These are phyloP conservation scores for Penicillium verrucosum DNA, from an alignment of 2,329 filamentous ascomycete species.

Conservation along the genomic window DNA sequence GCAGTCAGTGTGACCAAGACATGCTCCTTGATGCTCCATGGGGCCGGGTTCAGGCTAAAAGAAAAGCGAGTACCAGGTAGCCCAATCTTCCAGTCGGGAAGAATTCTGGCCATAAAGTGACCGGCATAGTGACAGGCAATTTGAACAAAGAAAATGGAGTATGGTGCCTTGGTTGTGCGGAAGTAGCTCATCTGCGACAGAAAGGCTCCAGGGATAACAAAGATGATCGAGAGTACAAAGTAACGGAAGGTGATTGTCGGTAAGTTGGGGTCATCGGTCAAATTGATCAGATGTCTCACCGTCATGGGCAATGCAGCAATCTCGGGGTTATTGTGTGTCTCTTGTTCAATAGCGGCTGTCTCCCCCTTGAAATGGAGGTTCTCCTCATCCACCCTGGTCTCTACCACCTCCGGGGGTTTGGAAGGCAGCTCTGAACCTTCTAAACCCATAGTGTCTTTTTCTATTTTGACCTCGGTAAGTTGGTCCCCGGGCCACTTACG, in stretches of 20 bases:
- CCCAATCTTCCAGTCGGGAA: slow-evolving; percentile 49
- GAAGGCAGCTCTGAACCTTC: background rate
- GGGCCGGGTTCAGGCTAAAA: slow-evolving; percentile 56
- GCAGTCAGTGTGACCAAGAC: slow-evolving; percentile 56
- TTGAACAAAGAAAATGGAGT: slow-evolving; percentile 62
- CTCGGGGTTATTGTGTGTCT: slow-evolving; percentile 49
- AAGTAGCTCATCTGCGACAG: slow-evolving; percentile 56
- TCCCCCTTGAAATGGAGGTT: slow-evolving; percentile 16
- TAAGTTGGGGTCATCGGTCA: slow-evolving; percentile 55
- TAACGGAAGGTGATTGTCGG: slow-evolving; percentile 55
- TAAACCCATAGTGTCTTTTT: background rate
- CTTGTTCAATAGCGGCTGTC: slow-evolving; percentile 23
- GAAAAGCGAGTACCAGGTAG: slow-evolving; percentile 49
- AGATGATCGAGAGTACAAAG: background rate
- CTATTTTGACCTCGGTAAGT: background rate
- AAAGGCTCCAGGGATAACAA: slow-evolving; percentile 52
- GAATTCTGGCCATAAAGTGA: slow-evolving; percentile 50
- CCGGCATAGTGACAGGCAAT: slow-evolving; percentile 56
- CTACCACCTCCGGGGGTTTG: slow-evolving; percentile 1
- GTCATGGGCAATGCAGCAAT: slow-evolving; percentile 54
- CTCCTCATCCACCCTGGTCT: slow-evolving; percentile 17
- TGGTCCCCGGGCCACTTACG: background rate
- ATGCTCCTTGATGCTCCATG: slow-evolving; percentile 58
- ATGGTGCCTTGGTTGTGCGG: slow-evolving; percentile 57
- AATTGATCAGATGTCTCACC: slow-evolving; percentile 56